A percentile compares a stretch with the other conserved stretches of the same genome.
Conservation (phyloP, 441 rosid genomes). For the Gossypium lobatum region DNA sequence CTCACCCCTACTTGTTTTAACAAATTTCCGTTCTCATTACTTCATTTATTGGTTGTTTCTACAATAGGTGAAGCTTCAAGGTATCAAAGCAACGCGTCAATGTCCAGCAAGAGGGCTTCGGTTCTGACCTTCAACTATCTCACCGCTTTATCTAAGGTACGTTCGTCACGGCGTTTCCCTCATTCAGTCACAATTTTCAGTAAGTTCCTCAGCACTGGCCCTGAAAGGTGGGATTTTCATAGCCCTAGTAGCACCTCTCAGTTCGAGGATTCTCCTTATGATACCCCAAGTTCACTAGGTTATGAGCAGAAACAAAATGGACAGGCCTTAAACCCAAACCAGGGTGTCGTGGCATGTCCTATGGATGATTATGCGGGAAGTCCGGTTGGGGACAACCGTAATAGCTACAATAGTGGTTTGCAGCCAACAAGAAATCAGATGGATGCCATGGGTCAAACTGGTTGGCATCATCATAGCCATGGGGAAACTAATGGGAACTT, state of each 20-base stretch:
- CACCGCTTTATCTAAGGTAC: constrained; percentile 27
- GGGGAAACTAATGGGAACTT: constrained; percentile 11
- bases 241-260: constrained; percentile 15
- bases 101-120: constrained; percentile 35
- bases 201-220: constrained; percentile 38
- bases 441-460: constrained; percentile 13
- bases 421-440: constrained; percentile 15
- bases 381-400: constrained; percentile 10
- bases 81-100: constrained; percentile 16
- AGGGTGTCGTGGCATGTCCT: constrained; percentile 23
- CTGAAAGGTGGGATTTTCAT: constrained; percentile 38
- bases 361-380: constrained; percentile 6
- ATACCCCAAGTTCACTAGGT: constrained; percentile 12
- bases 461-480: constrained; percentile 16
- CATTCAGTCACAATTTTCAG: constrained; percentile 14
- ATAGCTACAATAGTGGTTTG: constrained; percentile 10
- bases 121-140: constrained; percentile 25
- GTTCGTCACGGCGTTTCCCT: constrained; percentile 22
- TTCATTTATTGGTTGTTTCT: no score
- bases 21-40: no score
- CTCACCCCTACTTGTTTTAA: no score
- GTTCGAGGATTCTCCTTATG: constrained; percentile 11
- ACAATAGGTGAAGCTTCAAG: no score
- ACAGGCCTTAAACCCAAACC: constrained; percentile 24
- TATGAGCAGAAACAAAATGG: constrained; percentile 17